phyloP scores from a whole-genome alignment of 805 yeast genomes.

The Myxozyma neotropica region DNA sequence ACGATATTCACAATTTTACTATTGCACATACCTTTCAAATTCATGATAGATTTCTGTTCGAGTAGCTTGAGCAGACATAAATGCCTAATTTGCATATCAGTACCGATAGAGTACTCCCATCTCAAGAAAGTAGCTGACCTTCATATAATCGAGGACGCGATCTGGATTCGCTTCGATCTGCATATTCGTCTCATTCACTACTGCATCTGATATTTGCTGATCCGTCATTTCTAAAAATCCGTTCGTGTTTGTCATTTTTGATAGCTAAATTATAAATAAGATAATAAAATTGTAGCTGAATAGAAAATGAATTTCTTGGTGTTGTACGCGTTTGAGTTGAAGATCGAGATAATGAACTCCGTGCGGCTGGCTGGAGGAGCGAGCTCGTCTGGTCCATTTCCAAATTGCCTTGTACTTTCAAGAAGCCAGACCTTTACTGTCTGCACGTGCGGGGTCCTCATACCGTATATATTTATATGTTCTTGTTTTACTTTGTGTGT shows the following conservation, averaged over 20 bases:
- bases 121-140: constrained; percentile 5
- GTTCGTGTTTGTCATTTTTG: constrained; percentile 3
- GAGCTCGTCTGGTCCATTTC: too few species aligned
- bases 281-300: too few species aligned
- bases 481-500: background rate
- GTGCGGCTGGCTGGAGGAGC: constrained; percentile 9
- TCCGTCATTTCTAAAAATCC: background rate
- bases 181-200: constrained; percentile 3
- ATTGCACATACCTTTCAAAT: constrained; percentile 22
- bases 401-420: too few species aligned
- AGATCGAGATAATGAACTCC: background rate
- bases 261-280: too few species aligned
- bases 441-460: too few species aligned
- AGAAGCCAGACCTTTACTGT: too few species aligned
- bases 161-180: constrained; percentile 21
- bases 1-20: too few species aligned
- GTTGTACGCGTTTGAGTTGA: too few species aligned
- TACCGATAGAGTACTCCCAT: background rate
- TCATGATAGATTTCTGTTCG: constrained; percentile 34
- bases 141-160: constrained; percentile 22
- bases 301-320: too few species aligned
- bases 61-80: constrained; percentile 30
- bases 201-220: constrained; percentile 7
- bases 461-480: background rate
- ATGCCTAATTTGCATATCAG: constrained; percentile 8